These are phyloP conservation scores for Populus euphratica DNA, from an alignment of 345 rosid genomes.

Conservation along the genomic window DNA sequence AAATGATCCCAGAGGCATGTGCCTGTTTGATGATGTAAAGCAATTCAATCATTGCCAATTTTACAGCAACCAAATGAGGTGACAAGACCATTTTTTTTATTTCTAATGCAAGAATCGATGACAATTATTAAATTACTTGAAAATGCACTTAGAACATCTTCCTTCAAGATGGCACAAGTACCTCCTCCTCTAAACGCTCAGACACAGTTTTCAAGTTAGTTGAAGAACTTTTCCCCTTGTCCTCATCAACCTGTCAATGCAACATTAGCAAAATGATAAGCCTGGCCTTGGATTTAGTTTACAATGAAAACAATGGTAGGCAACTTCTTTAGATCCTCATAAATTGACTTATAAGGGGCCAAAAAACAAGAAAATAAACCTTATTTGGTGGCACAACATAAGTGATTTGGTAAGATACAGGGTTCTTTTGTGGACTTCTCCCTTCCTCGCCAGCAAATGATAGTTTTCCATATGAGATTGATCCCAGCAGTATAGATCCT, in stretches of 20 bases:
- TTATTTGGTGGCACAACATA: slow-evolving; percentile 84
- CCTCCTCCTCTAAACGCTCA: slow-evolving; percentile 86
- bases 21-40: background rate
- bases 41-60: background rate
- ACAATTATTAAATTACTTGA: too few relatives aligned
- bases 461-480: slow-evolving; percentile 70
- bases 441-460: slow-evolving; percentile 45
- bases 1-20: background rate
- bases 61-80: background rate
- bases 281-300: background rate
- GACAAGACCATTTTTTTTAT: background rate
- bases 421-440: slow-evolving; percentile 60
- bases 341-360: background rate
- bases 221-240: slow-evolving; percentile 60
- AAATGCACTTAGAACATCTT: too few relatives aligned
- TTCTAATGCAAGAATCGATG: background rate
- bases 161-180: slow-evolving; percentile 15
- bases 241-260: slow-evolving; percentile 62
- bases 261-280: background rate
- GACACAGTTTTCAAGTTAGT: slow-evolving; percentile 51
- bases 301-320: background rate
- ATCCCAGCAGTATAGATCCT: slow-evolving; percentile 79
- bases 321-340: background rate
- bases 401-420: slow-evolving; percentile 58
- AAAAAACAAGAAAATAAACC: slow-evolving; percentile 38